Conservation (phyloP, 176 grass and related monocot species). For the Eragrostis nindensis region DNA sequence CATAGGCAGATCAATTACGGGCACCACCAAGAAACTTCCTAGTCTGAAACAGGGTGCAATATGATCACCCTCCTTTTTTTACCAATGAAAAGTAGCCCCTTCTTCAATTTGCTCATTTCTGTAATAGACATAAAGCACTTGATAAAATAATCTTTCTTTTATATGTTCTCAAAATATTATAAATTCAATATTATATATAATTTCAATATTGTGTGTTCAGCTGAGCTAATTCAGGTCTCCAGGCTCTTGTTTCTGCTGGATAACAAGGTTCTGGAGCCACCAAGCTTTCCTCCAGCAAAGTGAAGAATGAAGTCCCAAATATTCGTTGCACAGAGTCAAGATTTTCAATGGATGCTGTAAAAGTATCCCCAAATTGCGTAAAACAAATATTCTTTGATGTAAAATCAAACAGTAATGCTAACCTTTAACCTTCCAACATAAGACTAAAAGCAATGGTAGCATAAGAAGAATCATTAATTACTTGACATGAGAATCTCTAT, state of each 20-base stretch:
- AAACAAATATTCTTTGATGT: too few species aligned
- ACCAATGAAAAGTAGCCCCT: not conserved
- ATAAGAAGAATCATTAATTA: constrained; percentile 18
- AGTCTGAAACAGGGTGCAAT: not conserved
- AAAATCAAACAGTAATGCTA: not conserved
- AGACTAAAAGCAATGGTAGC: not conserved
- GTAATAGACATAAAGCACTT: not conserved
- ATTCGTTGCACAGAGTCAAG: constrained; percentile 6
- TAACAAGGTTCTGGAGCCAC: not conserved
- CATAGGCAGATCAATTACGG: not conserved
- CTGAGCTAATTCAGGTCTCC: not conserved
- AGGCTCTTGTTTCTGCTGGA: not conserved
- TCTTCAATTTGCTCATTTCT: constrained; percentile 3
- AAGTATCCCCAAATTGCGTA: too few species aligned
- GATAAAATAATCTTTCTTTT: not conserved
- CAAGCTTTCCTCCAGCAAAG: not conserved
- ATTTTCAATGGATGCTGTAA: not conserved
- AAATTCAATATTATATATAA: not conserved
- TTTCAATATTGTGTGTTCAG: not conserved
- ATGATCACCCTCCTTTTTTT: not conserved
- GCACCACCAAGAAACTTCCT: constrained; percentile 35
- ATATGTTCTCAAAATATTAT: not conserved
- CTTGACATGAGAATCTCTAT: not conserved
- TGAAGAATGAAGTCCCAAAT: not conserved
- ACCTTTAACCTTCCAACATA: constrained; percentile 19